Evolutionary conservation across 2,329 filamentous ascomycete genomes (phyloP), one percentile per base, ranked within the genome.

Genomic region (Botrytis tulipae): DNA sequence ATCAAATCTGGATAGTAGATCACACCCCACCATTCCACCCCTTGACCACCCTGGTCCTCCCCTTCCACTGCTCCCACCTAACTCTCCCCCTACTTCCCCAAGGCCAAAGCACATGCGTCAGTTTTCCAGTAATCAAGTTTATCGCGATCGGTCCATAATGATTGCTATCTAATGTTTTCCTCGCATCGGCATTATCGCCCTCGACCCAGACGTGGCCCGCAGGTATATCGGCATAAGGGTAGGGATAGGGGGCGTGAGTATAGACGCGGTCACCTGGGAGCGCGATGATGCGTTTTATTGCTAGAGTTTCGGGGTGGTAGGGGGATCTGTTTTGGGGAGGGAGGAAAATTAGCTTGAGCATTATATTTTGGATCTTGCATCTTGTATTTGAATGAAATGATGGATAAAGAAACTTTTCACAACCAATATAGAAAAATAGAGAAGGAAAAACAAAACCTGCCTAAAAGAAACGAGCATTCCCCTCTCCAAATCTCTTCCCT

Each of bases 201-300:
- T 98, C 95, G 1, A 99, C 90, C 96, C 96, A 99, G 42, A 98
- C 87, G 84, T 98, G 95, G 29, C 94, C 94, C 75, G 87, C 87
- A 8, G 95, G 95, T 35, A 99, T 88, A 75, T 87, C 86, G 63
- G 92, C 84, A 14, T 82, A 85, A 1, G 84, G 78, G 25, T 86
- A 81, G 14, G 88, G 86, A 80, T 90, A 92, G 9, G 71, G 71
- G 3, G 65, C 29, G 29, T 90, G 90, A 71, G 92, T 92, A 72
- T 84, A 86, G 44, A 98, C 89, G 1, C 89, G 85, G 80, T 98
- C 95, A 16, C 95, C 94, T 70, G 92, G 91, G 6, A 98, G 80
- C 0, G 89, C 96, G 40, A 98, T 86, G 18, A 99, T 87, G 59
- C 96, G 87, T 84, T 99, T 99, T 48, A 98, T 89, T 0, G 89